Conservation (phyloP, 2,329 filamentous ascomycete species). For the Talaromyces verruculosus region DNA sequence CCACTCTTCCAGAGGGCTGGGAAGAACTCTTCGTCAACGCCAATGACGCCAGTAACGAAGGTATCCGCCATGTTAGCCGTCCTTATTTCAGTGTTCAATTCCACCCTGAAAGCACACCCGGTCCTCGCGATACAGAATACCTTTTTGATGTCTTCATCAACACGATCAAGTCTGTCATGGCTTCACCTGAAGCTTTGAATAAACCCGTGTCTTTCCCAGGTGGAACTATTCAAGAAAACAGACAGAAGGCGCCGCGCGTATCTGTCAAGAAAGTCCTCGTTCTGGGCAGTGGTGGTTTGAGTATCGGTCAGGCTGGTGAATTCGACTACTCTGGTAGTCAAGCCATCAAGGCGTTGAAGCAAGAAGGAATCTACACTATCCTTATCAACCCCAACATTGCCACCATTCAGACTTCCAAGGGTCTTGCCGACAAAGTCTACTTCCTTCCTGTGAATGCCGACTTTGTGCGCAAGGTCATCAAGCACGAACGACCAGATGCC, state of each 20-base stretch:
- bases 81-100: constrained; percentile 99
- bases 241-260: constrained; percentile 72
- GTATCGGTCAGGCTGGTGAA: constrained; percentile 96
- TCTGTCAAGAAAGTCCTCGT: constrained; percentile 92
- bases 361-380: constrained; percentile 96
- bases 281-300: constrained; percentile 89
- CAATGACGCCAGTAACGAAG: constrained; percentile 97
- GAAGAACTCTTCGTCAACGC: constrained; percentile 95
- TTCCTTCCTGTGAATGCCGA: constrained; percentile 96
- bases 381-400: constrained; percentile 99
- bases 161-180: constrained; percentile 71
- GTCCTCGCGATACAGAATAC: constrained; percentile 92
- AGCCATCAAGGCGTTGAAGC: constrained; percentile 96
- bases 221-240: constrained; percentile 75
- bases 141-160: constrained; percentile 95
- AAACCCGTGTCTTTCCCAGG: constrained; percentile 84
- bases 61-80: constrained; percentile 80
- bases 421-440: constrained; percentile 96
- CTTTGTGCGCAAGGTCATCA: constrained; percentile 95
- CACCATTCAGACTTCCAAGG: constrained; percentile 97
- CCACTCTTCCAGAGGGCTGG: constrained; percentile 75
- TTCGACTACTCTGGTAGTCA: constrained; percentile 99
- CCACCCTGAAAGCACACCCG: constrained; percentile 94
- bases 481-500: constrained; percentile 89
- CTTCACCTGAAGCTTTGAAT: constrained; percentile 65